Conservation (phyloP, 1,139 yeast genomes). For the Kodamaea sp. region DNA sequence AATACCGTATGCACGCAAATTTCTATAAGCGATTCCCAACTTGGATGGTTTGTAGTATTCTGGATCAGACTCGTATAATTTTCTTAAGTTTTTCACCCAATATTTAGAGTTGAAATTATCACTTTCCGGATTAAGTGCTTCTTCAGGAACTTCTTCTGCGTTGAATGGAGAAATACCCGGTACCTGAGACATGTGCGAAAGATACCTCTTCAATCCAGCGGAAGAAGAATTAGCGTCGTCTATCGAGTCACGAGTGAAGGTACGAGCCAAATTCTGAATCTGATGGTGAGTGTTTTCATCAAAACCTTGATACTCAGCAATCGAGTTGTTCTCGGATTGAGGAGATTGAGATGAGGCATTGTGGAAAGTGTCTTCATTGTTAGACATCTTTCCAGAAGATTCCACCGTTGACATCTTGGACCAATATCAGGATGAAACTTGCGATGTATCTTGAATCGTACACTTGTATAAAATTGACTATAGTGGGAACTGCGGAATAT, state of each 20-base stretch:
- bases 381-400: too few species aligned
- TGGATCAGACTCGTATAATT: constrained; percentile 55
- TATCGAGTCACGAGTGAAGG: constrained; percentile 33
- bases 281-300: constrained; percentile 26
- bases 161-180: constrained; percentile 48
- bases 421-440: too few species aligned
- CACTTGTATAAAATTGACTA: too few species aligned
- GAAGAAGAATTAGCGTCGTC: constrained; percentile 8
- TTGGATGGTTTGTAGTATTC: constrained; percentile 65
- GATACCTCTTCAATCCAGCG: constrained; percentile 29
- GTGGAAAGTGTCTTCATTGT: too few species aligned
- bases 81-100: constrained; percentile 74
- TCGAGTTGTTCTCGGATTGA: too few species aligned
- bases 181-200: constrained; percentile 53
- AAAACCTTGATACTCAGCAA: constrained; percentile 42
- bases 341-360: too few species aligned
- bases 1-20: constrained; percentile 71
- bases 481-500: too few species aligned
- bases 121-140: constrained; percentile 36
- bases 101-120: constrained; percentile 61
- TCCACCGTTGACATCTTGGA: too few species aligned
- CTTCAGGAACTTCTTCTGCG: constrained; percentile 14
- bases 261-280: constrained; percentile 65
- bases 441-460: too few species aligned
- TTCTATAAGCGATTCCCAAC: constrained; percentile 68